Evolutionary conservation across 208 protist species (phyloP).

Genomic region (Crithidia expoeki): DNA sequence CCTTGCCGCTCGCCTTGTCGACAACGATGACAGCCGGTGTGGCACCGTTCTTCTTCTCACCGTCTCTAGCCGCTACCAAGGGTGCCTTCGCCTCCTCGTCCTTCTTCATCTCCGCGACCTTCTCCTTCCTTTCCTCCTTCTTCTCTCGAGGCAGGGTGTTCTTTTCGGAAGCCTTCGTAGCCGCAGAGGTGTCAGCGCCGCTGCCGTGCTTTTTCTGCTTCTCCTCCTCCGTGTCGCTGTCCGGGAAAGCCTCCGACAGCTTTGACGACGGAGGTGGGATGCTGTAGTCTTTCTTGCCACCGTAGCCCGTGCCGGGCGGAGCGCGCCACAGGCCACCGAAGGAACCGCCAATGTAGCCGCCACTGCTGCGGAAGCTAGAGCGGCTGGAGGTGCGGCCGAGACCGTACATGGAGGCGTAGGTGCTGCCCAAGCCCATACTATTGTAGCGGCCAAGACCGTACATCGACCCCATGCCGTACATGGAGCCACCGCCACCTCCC

Average conservation of each 20-base stretch:
- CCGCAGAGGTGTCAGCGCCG: neutral
- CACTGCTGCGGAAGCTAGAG: constrained; percentile 29
- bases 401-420: constrained; percentile 44
- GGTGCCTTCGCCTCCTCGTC: constrained; percentile 7
- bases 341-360: constrained; percentile 41
- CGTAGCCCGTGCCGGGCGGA: constrained; percentile 21
- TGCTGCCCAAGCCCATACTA: constrained; percentile 32
- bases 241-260: constrained; percentile 18
- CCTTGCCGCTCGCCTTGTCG: constrained; percentile 1
- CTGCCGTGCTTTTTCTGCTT: constrained; percentile 3
- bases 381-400: constrained; percentile 27
- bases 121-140: constrained; percentile 6
- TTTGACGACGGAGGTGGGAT: constrained; percentile 36
- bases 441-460: constrained; percentile 39
- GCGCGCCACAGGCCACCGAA: constrained; percentile 42
- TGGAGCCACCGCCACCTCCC: constrained; percentile 14
- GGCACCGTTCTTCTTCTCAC: neutral
- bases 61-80: neutral
- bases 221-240: neutral
- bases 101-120: neutral
- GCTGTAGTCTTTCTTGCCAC: constrained; percentile 33
- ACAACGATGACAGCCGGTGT: constrained; percentile 10
- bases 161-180: neutral
- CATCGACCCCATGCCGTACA: constrained; percentile 48
- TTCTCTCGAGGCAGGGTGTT: neutral